These are phyloP conservation scores for Mycena belliarum DNA, from an alignment of 768 basidiomycete genomes.

Conservation along the genomic window DNA sequence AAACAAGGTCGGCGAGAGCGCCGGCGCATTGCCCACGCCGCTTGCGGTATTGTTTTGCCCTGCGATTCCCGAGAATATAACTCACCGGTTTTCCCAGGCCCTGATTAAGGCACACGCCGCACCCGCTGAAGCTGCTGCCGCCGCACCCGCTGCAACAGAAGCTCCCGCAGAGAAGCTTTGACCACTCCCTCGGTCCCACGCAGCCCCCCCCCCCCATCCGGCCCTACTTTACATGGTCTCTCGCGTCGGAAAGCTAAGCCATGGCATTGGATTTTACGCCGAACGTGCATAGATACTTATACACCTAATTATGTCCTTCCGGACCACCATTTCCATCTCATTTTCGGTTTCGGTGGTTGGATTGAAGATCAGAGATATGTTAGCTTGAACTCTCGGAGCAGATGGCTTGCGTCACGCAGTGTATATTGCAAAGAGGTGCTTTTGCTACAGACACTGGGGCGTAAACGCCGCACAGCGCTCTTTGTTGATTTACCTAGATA, in stretches of 20 bases:
- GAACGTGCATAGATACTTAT: neutral
- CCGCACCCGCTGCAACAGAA: neutral
- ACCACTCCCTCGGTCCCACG: neutral
- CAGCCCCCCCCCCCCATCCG: too few species aligned
- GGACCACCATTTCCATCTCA: too few species aligned
- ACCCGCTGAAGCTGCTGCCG: neutral
- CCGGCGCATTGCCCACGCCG: slow-evolving; percentile 36
- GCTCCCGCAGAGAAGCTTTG: slow-evolving; percentile 12
- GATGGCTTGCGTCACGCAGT: too few species aligned
- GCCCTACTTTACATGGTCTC: too few species aligned
- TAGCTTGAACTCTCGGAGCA: too few species aligned
- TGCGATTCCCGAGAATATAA: neutral
- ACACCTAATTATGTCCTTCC: slow-evolving; percentile 6
- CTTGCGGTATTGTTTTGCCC: slow-evolving; percentile 6
- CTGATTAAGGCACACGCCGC: slow-evolving; percentile 15
- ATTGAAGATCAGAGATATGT: too few species aligned
- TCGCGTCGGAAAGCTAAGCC: too few species aligned
- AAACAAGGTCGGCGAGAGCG: slow-evolving; percentile 30
- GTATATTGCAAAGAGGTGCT: too few species aligned
- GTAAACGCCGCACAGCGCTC: too few species aligned
- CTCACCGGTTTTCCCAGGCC: neutral
- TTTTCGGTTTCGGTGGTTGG: too few species aligned
- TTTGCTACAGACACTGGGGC: too few species aligned
- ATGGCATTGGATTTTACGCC: neutral
- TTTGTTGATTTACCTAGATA: too few species aligned